phyloP scores from a whole-genome alignment of 2,329 filamentous ascomycete species.

The Alternaria conjuncta region DNA sequence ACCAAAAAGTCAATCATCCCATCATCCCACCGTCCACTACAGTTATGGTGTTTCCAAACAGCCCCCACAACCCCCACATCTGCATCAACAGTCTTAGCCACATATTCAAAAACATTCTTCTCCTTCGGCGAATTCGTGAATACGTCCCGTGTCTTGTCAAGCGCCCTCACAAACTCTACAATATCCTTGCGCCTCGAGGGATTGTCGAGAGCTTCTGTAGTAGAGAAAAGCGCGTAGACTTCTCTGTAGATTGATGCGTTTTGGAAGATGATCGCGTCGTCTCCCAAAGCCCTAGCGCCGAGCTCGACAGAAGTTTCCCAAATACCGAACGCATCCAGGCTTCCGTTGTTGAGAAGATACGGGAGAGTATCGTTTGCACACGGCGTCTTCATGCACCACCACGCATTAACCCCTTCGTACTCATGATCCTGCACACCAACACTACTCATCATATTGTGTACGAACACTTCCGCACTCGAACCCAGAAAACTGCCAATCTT shows the following conservation, averaged over 20 bases:
- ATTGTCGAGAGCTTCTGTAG: slow-evolving; percentile 30
- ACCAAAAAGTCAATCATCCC: slow-evolving; percentile 31
- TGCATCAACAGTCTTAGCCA: slow-evolving; percentile 21
- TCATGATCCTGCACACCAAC: slow-evolving; percentile 22
- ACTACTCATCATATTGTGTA: slow-evolving; percentile 26
- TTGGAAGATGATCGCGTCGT: slow-evolving; percentile 27
- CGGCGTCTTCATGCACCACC: slow-evolving; percentile 29
- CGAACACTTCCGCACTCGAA: slow-evolving; percentile 25
- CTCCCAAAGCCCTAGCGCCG: slow-evolving; percentile 20
- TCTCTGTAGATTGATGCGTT: slow-evolving; percentile 32
- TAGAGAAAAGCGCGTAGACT: slow-evolving; percentile 32
- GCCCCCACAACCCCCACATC: slow-evolving; percentile 26
- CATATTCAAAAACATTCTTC: slow-evolving; percentile 19
- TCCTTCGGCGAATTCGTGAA: slow-evolving; percentile 21
- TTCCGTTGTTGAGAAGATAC: slow-evolving; percentile 14
- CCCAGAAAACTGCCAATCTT: slow-evolving; percentile 27
- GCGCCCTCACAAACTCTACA: slow-evolving; percentile 31
- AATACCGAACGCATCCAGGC: slow-evolving; percentile 34
- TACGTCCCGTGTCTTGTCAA: slow-evolving; percentile 29
- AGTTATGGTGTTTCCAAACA: slow-evolving; percentile 34
- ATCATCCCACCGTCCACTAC: slow-evolving; percentile 24
- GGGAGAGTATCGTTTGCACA: slow-evolving; percentile 28
- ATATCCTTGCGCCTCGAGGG: slow-evolving; percentile 27
- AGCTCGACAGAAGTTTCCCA: slow-evolving; percentile 39
- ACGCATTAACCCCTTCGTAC: slow-evolving; percentile 24